Conservation (phyloP, 306 rosid genomes). For the Fagus sylvatica region DNA sequence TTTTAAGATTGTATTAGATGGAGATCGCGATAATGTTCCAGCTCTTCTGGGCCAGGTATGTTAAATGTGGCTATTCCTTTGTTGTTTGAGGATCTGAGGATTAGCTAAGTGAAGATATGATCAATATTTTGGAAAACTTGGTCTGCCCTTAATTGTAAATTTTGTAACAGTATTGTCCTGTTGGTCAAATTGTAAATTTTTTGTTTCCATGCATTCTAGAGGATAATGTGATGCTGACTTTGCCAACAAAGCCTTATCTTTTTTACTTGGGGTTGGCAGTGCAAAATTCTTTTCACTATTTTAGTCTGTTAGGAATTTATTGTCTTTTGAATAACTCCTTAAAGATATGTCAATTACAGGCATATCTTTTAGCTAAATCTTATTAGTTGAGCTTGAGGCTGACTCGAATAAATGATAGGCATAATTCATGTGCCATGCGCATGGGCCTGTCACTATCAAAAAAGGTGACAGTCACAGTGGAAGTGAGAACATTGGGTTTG, state of each 20-base stretch:
- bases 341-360: neutral
- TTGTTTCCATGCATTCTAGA: neutral
- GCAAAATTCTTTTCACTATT: neutral
- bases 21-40: constrained; percentile 90
- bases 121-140: neutral
- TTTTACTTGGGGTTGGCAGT: neutral
- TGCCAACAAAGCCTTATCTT: neutral
- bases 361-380: neutral
- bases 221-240: neutral
- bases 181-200: neutral
- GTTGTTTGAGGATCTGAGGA: neutral
- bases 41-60: constrained; percentile 96
- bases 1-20: constrained; percentile 94
- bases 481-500: neutral
- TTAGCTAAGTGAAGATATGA: neutral
- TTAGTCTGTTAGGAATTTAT: neutral
- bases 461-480: neutral
- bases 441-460: constrained; percentile 5
- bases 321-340: neutral
- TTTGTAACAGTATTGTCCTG: neutral
- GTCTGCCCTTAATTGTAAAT: neutral
- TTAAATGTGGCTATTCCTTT: neutral
- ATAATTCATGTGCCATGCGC: neutral
- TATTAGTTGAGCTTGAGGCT: neutral
- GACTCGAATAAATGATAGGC: neutral